A percentile compares a stretch with the other conserved stretches of the same genome.
These are phyloP conservation scores for Corymbia calophylla DNA, from an alignment of 441 rosid genomes.

Conservation along the genomic window DNA sequence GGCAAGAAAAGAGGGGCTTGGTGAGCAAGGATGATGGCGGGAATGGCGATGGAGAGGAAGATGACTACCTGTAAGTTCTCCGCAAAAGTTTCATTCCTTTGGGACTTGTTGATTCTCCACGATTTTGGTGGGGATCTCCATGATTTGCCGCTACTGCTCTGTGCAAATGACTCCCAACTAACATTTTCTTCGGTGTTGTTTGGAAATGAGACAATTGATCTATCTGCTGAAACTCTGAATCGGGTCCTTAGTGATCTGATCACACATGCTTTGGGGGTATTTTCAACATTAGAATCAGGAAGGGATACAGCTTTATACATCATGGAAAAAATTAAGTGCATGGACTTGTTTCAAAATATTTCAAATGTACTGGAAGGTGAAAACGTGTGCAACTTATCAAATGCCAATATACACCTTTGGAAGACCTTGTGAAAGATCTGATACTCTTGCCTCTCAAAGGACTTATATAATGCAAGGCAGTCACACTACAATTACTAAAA, in stretches of 20 bases:
- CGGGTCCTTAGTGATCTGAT: not conserved
- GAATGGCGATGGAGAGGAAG: constrained; percentile 61
- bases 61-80: constrained; percentile 55
- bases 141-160: not conserved
- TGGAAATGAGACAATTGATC: not conserved
- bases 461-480: not conserved
- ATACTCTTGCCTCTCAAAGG: not conserved
- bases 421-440: not conserved
- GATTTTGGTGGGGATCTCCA: not conserved
- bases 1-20: constrained; percentile 84
- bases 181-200: not conserved
- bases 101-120: not conserved
- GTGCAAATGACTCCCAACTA: not conserved
- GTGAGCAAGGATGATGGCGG: constrained; percentile 45
- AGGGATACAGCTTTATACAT: not conserved
- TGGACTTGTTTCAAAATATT: not conserved
- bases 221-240: not conserved
- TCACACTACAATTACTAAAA: not conserved
- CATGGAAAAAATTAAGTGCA: not conserved
- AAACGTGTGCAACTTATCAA: not conserved
- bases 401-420: not conserved
- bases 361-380: not conserved
- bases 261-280: not conserved
- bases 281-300: not conserved
- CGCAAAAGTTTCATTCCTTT: not conserved